phyloP scores from a whole-genome alignment of 177 flowering plant genomes.

The Vitis hybrid region DNA sequence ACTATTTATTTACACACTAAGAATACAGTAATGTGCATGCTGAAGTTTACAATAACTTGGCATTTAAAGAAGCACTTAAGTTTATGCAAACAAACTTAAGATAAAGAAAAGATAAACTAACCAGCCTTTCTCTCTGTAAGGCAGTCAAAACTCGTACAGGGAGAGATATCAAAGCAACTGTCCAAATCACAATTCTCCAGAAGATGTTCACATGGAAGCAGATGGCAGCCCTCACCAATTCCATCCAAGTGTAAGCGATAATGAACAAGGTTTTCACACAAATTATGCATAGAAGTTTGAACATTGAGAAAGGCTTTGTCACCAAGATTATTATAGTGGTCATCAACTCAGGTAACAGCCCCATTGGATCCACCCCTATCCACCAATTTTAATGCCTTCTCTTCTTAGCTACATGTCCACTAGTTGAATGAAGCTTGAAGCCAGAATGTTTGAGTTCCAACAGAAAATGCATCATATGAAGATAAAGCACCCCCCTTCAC shows the following conservation, averaged over 20 bases:
- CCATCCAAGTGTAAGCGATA: slow-evolving; percentile 44
- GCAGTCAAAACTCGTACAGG: slow-evolving; percentile 59
- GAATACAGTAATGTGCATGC: not conserved
- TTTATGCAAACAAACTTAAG: not conserved
- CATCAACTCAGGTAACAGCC: slow-evolving; percentile 19
- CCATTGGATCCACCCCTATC: slow-evolving; percentile 8
- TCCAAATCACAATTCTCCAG: slow-evolving; percentile 40
- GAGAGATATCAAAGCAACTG: slow-evolving; percentile 42
- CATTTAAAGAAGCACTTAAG: no score
- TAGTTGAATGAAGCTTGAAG: not conserved
- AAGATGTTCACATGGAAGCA: slow-evolving; percentile 30
- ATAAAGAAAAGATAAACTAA: slow-evolving; percentile 16
- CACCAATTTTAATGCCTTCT: not conserved
- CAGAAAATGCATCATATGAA: not conserved
- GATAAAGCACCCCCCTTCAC: not conserved
- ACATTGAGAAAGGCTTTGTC: slow-evolving; percentile 43
- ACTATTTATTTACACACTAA: no score
- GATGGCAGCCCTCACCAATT: slow-evolving; percentile 39
- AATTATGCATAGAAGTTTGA: slow-evolving; percentile 28
- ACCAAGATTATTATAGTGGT: slow-evolving; percentile 24
- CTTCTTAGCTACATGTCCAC: not conserved
- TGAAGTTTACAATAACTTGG: no score
- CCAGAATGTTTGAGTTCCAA: not conserved
- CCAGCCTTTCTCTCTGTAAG: slow-evolving; percentile 62
- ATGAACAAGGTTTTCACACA: slow-evolving; percentile 29